Conservation (phyloP, 768 basidiomycete species). For the Boletus speciosus region DNA sequence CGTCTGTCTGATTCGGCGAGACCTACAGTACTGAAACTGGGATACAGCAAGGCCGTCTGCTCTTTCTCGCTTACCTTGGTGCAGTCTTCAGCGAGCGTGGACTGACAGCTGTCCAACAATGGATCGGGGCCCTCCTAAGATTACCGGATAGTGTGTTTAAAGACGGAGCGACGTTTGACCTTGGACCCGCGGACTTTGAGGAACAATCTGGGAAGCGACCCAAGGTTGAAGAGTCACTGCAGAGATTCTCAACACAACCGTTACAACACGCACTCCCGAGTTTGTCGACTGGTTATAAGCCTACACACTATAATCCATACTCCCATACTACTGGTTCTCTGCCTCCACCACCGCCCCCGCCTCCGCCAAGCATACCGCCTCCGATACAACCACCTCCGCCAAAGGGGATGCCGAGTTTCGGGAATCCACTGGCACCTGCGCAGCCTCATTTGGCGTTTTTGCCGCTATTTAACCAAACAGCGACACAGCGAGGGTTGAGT, state of each 20-base stretch:
- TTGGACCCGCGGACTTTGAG: constrained; percentile 25
- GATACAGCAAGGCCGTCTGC: constrained; percentile 48
- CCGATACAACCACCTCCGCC: constrained; percentile 37
- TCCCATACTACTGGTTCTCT: constrained; percentile 10
- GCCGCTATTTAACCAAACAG: constrained; percentile 72
- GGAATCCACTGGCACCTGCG: constrained; percentile 63
- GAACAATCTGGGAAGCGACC: constrained; percentile 29
- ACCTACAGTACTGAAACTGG: constrained; percentile 15
- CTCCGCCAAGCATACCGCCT: constrained; percentile 30
- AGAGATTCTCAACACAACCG: constrained; percentile 29
- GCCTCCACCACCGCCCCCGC: constrained; percentile 22
- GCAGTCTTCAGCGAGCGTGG: constrained; percentile 59
- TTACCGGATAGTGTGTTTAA: constrained; percentile 19
- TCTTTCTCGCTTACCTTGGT: constrained; percentile 68
- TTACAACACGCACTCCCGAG: constrained; percentile 20
- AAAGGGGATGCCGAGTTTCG: constrained; percentile 27
- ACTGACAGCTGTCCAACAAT: constrained; percentile 46
- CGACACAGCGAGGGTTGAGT: constrained; percentile 57
- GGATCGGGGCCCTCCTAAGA: constrained; percentile 48
- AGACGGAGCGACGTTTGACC: constrained; percentile 12
- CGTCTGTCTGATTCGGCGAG: constrained; percentile 10
- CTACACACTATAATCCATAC: constrained; percentile 32
- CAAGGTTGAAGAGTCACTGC: constrained; percentile 30
- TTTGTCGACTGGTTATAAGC: constrained; percentile 16
- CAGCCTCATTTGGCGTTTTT: constrained; percentile 62